Conservation (phyloP, 2,329 filamentous ascomycete genomes). For the Pezizomycotina sp. region DNA sequence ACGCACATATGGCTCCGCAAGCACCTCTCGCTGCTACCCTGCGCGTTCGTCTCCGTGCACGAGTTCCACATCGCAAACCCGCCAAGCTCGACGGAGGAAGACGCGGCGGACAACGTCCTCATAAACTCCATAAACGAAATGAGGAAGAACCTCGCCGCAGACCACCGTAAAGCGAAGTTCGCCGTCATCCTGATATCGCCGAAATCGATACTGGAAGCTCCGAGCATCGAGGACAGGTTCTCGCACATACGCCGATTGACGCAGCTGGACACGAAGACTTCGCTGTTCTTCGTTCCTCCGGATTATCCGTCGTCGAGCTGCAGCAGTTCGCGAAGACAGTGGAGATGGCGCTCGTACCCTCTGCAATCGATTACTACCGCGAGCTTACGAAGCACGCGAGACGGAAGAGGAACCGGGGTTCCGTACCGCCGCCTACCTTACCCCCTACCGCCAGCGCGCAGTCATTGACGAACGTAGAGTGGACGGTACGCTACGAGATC, state of each 20-base stretch:
- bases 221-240: slow-evolving; percentile 57
- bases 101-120: slow-evolving; percentile 68
- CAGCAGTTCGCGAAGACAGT: slow-evolving; percentile 57
- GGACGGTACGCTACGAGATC: slow-evolving; percentile 89
- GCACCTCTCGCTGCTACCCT: slow-evolving; percentile 70
- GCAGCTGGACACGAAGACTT: slow-evolving; percentile 62
- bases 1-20: slow-evolving; percentile 71
- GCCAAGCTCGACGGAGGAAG: slow-evolving; percentile 55
- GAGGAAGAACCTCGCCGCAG: slow-evolving; percentile 44
- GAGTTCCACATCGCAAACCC: slow-evolving; percentile 48
- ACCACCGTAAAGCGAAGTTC: slow-evolving; percentile 45
- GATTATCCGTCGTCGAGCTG: slow-evolving; percentile 53
- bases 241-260: slow-evolving; percentile 64
- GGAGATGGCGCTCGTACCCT: slow-evolving; percentile 53
- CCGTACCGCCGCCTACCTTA: slow-evolving; percentile 62
- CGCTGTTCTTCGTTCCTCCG: slow-evolving; percentile 64
- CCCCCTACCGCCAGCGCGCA: slow-evolving; percentile 78
- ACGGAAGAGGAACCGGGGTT: slow-evolving; percentile 68
- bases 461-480: slow-evolving; percentile 66
- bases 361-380: slow-evolving; percentile 76
- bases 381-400: slow-evolving; percentile 84
- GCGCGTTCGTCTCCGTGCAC: slow-evolving; percentile 56
- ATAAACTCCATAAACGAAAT: slow-evolving; percentile 72
- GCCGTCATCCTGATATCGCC: slow-evolving; percentile 64
- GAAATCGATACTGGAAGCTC: slow-evolving; percentile 39